These are phyloP conservation scores for Medakamo hakoo DNA, from an alignment of 139 green algal genomes.

Conservation along the genomic window DNA sequence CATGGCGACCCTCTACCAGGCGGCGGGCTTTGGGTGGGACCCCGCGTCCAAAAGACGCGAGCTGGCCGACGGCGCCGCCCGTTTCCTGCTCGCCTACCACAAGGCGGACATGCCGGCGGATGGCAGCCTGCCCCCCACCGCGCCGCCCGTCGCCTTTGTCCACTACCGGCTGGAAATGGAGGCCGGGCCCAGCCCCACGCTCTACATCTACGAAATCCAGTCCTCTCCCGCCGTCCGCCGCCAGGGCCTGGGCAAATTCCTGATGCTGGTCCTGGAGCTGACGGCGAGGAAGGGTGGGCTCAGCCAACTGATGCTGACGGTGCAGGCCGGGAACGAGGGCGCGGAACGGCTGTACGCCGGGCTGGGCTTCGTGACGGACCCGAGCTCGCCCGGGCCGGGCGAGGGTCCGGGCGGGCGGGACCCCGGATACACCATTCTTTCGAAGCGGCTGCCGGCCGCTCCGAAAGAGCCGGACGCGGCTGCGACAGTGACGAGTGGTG, in stretches of 20 bases:
- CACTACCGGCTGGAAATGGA: neutral
- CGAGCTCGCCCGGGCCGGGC: neutral
- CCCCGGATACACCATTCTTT: too few species aligned
- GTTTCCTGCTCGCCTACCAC: neutral
- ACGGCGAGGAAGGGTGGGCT: neutral
- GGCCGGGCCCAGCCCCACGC: neutral
- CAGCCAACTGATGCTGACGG: neutral
- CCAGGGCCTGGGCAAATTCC: constrained; percentile 1
- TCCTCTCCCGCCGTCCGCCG: neutral
- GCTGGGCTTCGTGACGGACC: constrained; percentile 1
- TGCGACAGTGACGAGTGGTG: too few species aligned
- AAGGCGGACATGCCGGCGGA: neutral
- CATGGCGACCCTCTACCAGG: neutral
- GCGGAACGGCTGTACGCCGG: neutral
- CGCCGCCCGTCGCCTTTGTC: neutral
- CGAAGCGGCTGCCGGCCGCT: too few species aligned
- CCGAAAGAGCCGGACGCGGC: too few species aligned
- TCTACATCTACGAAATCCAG: constrained; percentile 3
- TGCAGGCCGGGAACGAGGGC: neutral
- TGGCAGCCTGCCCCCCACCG: neutral
- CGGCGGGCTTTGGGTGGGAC: neutral
- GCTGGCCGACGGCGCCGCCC: neutral
- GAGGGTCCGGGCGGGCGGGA: too few species aligned
- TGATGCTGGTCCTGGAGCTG: constrained; percentile 4
- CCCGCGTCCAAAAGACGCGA: neutral